Evolutionary conservation across 169 alveolate genomes (phyloP), one percentile per base, ranked within the genome.

Genomic region (Hammondia hammondi): DNA sequence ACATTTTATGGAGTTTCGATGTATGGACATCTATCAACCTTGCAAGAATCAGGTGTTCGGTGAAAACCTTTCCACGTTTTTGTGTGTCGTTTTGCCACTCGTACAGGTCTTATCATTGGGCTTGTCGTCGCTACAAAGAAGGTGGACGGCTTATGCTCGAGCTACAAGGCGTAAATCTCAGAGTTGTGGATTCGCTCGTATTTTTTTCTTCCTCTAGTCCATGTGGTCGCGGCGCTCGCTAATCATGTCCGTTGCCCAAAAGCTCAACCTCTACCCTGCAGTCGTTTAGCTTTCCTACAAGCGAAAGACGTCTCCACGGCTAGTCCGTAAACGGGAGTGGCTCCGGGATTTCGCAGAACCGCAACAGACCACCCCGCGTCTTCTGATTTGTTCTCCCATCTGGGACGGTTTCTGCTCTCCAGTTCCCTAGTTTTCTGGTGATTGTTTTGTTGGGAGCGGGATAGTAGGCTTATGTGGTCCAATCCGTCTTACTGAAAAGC

Each of bases 131-230:
- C 88, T n/a, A 92, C 94, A 4, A 48, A 88, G 70, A 92, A 92
- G 85, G 94, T 92, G 32, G 94, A 92, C 12, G 94, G 94, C 57
- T 89, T 92, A 70, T 92, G 94, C 94, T 81, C 94, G 57, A 81
- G 92, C 57, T 92, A 84, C 73, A 81, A 77, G 88, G 21, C 89
- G 19, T 91, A 45, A 14, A 52, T 67, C 77, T 4, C 32, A 0
- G 4, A 67, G 10, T 17, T 21, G 35, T 67, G 27, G 77, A 29
- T 67, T 4, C 77, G 61, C 77, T 27, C 3, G 77, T 27, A 67
- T 4, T 67, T 67, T 24, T 3, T 27, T 7, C 24, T 17, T 67
- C 32, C 77, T 67, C 35, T 67, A 21, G 32, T 67, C 24, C 77
- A 0, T 67, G 77, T 21, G 77, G 77, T 67, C n/a, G n/a, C 77